These are phyloP conservation scores for Bidens hawaiensis DNA, from an alignment of 140 eudicot genomes.

Conservation along the genomic window DNA sequence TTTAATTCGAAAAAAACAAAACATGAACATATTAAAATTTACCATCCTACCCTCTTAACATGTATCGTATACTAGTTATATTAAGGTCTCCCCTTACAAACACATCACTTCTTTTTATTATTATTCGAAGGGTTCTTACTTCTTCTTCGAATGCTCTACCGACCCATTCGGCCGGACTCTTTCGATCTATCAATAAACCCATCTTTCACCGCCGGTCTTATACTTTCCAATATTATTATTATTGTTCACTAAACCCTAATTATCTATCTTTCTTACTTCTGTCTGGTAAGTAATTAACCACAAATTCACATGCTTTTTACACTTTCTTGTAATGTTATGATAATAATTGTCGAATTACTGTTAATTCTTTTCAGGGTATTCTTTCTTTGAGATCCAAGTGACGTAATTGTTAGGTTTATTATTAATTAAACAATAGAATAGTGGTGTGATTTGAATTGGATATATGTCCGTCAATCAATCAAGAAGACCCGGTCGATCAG, in stretches of 20 bases:
- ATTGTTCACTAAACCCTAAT: slow-evolving; percentile 32
- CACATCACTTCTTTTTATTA: too few relatives aligned
- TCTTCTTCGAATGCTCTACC: slow-evolving; percentile 28
- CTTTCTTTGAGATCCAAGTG: slow-evolving; percentile 39
- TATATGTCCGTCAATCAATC: slow-evolving; percentile 87
- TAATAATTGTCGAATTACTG: slow-evolving; percentile 3
- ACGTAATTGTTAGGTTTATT: not conserved
- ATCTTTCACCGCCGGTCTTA: slow-evolving; percentile 16
- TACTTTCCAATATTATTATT: slow-evolving; percentile 9
- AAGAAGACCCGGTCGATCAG: slow-evolving; percentile 61
- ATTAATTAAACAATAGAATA: not conserved
- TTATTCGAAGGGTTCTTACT: slow-evolving; percentile 22
- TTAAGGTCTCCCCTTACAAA: not conserved
- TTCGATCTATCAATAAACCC: slow-evolving; percentile 36
- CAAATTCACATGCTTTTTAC: not conserved
- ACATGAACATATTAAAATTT: too few relatives aligned
- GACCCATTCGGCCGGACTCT: slow-evolving; percentile 31
- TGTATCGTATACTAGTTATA: too few relatives aligned
- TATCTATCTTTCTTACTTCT: slow-evolving; percentile 14
- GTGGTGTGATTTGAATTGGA: slow-evolving; percentile 24
- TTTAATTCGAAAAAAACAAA: not conserved
- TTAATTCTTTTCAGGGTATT: slow-evolving; percentile 8
- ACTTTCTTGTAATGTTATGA: slow-evolving; percentile 3
- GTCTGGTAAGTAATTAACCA: slow-evolving; percentile 16
- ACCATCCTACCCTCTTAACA: too few relatives aligned